Base-by-base conservation (phyloP, 2,329 filamentous ascomycete species). In the Trichophyton verrucosum region DNA sequence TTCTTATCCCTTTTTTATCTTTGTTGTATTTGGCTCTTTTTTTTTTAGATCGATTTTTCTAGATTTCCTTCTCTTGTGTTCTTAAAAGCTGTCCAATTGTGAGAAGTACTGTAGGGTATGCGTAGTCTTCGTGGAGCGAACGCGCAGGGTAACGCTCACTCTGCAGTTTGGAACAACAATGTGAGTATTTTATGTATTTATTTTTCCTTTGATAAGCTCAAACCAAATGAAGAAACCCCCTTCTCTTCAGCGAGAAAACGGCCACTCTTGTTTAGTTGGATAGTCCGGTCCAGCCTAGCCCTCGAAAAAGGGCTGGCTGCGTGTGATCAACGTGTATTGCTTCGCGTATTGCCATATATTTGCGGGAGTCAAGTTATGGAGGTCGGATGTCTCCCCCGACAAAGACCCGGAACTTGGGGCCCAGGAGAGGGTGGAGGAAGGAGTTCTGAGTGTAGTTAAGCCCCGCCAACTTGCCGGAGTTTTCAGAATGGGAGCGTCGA, bases 351-450 rank as follows among this genome's bases (percentile, higher is more conserved):
- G 67, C 65, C 47, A 63, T 60, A 59, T 44, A 62, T 64, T 63
- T 62, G 62, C 66, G 66, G 67, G 75, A 75, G 74, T 69, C 81
- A 76, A 92, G 79, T 96, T 97, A 97, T 82, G 92, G 92, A 75
- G 94, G 92, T 80, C 95, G 92, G 81, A 91, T 94, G 82, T 94
- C 89, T 81, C 91, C 89, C 87, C 92, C 91, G 82, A 86, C 86
- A 77, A 92, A 92, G 85, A 95, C 91, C 91, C 91, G 89, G 82
- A 86, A 86, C 75, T 86, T 86, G 78, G 91, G 92, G 82, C 90
- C 90, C 76, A 92, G 86, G 80, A 95, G 89, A 84, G 90, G 91
- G 81, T 87, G 87, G 74, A 87, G 81, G 79, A 87, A 86, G 76
- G 85, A 86, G 76, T 88, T 83, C 78, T 82, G 78, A 77, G 81